Base-by-base conservation (phyloP, 768 basidiomycete species). In the Sporobolomyces phaffii region DNA sequence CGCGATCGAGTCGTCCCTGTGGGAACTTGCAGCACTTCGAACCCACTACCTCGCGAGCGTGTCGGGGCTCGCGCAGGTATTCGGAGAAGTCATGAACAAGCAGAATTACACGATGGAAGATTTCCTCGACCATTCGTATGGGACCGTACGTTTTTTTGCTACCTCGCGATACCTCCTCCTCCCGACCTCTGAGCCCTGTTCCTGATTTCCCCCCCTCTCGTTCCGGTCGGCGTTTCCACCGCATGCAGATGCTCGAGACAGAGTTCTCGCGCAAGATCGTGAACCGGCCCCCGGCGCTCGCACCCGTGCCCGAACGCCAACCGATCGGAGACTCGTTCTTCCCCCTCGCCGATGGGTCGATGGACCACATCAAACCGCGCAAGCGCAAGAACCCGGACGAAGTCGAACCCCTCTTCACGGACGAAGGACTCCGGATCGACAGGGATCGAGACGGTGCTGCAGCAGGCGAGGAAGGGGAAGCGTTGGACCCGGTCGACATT, bases 11-110 rank as follows among this genome's bases (percentile, higher is more conserved):
- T 91, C 90, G 49, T 93, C 91, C 13, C 77, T 96, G 18, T 98
- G 96, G 96, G 94, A 99, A 78, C 82, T 99, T 40, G 79, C 85
- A 60, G 83, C 88, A 0, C 87, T 93, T 65, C 81, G 83, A 65
- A 77, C 81, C 28, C 94, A 99, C 77, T 97, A 97, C 75, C 86
- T 92, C 67, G 80, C 88, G 2, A 83, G 85, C 1, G 87, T 94
- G n/a, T 85, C 89, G n/a, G 90, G 90, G 0, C 77, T 98, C 50
- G 86, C 85, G 33, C 87, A 87, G 74, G 86, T 99, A 60, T 90
- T 96, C 72, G 82, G 82, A 17, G 91, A 93, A 75, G 87, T 88
- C 7, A 96, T 99, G 79, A 97, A 91, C 17, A 97, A 94, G 75
- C 90, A 87, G 22, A 82, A 81, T 40, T 97, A 92, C 77, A 80